Evolutionary conservation across 23 red algal genomes (phyloP).

Genomic region (Pyropia yezoensis): DNA sequence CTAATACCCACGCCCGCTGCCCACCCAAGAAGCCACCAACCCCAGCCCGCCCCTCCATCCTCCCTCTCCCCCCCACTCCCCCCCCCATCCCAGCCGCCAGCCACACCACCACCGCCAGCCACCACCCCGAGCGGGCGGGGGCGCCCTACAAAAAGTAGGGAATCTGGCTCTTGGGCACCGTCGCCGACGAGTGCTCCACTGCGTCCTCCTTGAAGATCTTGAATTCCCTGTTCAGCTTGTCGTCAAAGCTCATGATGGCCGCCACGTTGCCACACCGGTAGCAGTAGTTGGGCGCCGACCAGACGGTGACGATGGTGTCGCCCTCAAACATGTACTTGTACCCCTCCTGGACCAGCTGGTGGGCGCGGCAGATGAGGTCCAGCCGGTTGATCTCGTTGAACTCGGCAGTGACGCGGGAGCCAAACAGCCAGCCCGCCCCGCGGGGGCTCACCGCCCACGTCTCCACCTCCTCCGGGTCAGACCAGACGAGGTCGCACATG

Average conservation of each 20-base stretch:
- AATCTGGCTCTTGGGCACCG: conserved; percentile 57
- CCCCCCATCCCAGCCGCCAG: too few relatives aligned
- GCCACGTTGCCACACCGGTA: conserved; percentile 99
- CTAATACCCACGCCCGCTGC: too few relatives aligned
- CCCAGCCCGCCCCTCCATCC: too few relatives aligned
- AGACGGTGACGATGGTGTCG: conserved; percentile 92
- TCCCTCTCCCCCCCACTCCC: too few relatives aligned
- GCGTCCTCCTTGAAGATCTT: conserved; percentile 95
- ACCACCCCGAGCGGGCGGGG: too few relatives aligned
- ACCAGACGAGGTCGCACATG: conserved; percentile 99
- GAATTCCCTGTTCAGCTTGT: conserved; percentile 88
- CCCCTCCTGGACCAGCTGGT: conserved; percentile 97
- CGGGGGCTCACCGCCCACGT: conserved; percentile 96
- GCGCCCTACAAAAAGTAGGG: conserved; percentile 82
- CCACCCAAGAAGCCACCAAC: too few relatives aligned
- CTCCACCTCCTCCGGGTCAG: conserved; percentile 95
- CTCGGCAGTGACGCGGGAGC: conserved; percentile 79
- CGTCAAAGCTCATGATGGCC: conserved; percentile 93
- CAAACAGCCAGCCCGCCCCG: conserved; percentile 99
- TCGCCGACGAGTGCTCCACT: conserved; percentile 66
- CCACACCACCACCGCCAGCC: too few relatives aligned
- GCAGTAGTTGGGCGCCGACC: conserved; percentile 99
- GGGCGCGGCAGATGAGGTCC: conserved; percentile 93
- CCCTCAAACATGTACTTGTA: conserved; percentile 97
- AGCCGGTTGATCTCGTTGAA: conserved; percentile 98